phyloP scores from a whole-genome alignment of 148 eudicot species.

The Simmondsia chinensis region DNA sequence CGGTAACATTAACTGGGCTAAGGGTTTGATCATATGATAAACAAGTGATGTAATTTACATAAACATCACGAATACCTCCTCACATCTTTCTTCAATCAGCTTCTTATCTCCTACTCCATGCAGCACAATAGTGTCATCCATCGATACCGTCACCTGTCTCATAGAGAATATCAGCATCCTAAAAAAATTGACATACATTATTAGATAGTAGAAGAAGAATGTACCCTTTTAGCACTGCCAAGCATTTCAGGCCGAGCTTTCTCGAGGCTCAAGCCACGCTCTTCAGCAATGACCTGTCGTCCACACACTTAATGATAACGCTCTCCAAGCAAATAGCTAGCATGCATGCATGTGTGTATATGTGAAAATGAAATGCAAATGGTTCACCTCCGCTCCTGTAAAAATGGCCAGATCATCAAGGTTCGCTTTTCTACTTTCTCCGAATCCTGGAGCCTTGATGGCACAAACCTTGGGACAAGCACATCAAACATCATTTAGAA shows the following conservation, averaged over 20 bases:
- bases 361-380: neutral
- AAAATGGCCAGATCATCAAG: conserved; percentile 80
- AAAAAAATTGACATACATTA: neutral
- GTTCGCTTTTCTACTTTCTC: conserved; percentile 87
- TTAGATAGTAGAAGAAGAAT: conserved; percentile 2
- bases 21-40: too few relatives aligned
- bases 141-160: conserved; percentile 67
- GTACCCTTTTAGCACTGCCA: conserved; percentile 84
- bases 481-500: neutral
- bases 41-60: too few relatives aligned
- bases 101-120: conserved; percentile 86
- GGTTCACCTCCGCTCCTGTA: conserved; percentile 87
- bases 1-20: too few relatives aligned
- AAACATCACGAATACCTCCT: conserved; percentile 48
- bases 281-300: conserved; percentile 74
- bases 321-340: too few relatives aligned
- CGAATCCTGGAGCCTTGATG: conserved; percentile 96
- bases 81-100: conserved; percentile 87
- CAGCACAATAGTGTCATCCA: conserved; percentile 80
- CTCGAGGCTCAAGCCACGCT: conserved; percentile 57
- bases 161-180: conserved; percentile 8
- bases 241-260: conserved; percentile 69
- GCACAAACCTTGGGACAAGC: conserved; percentile 72
- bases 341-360: conserved; percentile 1
- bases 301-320: conserved; percentile 5